Evolutionary conservation across 495 filamentous ascomycete genomes (phyloP), one percentile per base, ranked within the genome.

Genomic region (Coniosporium apollinis): DNA sequence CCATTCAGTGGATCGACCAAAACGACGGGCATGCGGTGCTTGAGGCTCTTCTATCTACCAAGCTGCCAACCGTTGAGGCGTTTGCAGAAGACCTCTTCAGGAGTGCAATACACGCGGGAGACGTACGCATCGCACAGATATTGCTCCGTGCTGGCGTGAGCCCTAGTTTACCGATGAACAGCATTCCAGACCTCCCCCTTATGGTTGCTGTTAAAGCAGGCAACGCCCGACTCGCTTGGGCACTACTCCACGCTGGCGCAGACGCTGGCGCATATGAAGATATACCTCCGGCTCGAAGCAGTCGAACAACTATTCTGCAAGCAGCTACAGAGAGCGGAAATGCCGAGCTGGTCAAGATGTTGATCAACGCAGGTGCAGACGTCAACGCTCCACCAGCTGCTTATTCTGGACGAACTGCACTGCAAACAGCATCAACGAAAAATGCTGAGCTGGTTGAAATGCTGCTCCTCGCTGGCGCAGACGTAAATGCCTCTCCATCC

Each of bases 391-490:
- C 13, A 26, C 7, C 10, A 21, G 22, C 31, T 18, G 38, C 30
- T 0, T 4, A 24, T 4, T 29, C 10, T 20, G 25, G 29, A 26
- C 24, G 24, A 5, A 44, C 14, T n/a, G 30, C 38, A 4, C 19
- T 44, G 13, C 15, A 41, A 2, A n/a, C 16, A 1, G 38, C 42
- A 4, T 34, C 17, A 5, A 5, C 14, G 5, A 16, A 21, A 18
- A 18, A 30, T 24, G 14, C 5, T 11, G 17, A 20, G 4, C 16
- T 5, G 11, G 22, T 37, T 11, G 9, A 20, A 15, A 3, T 36
- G 15, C 38, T 41, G 28, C n/a, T 44, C n/a, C 2, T 22, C 19
- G 5, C 21, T 1, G 38, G 42, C 20, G 42, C 38, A 2, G 19
- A 41, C 19, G 19, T 41, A 22, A 39, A 39, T 34, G 25, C 17